Conservation (phyloP, 805 yeast genomes). For the Candida tammaniensis region DNA sequence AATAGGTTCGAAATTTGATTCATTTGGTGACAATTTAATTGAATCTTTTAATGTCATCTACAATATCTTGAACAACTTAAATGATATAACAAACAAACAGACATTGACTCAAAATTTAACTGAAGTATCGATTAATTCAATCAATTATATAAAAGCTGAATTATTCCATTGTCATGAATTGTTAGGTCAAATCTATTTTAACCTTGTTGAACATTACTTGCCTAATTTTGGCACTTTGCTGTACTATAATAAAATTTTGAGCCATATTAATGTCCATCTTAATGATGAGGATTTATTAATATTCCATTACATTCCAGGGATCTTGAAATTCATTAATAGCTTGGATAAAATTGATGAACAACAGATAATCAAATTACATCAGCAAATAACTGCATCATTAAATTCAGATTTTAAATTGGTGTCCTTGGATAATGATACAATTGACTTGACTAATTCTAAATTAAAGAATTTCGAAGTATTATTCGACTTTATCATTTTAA, state of each 20-base stretch:
- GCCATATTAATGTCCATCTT: constrained; percentile 43
- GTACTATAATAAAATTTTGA: constrained; percentile 39
- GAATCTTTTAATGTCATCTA: constrained; percentile 60
- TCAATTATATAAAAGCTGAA: constrained; percentile 60
- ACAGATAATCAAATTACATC: constrained; percentile 31
- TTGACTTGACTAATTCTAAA: constrained; percentile 32
- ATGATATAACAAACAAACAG: constrained; percentile 44
- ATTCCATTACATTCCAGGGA: constrained; percentile 61
- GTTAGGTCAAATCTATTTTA: constrained; percentile 62
- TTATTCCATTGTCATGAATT: constrained; percentile 67
- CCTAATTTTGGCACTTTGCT: constrained; percentile 26
- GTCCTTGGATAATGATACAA: constrained; percentile 11
- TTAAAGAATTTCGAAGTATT: constrained; percentile 41
- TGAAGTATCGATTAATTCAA: constrained; percentile 35
- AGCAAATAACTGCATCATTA: constrained; percentile 32
- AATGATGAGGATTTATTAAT: constrained; percentile 62
- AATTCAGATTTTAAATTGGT: constrained; percentile 23
- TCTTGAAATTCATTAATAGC: constrained; percentile 44
- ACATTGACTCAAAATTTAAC: constrained; percentile 52
- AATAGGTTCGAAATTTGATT: constrained; percentile 14
- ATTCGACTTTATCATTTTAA: constrained; percentile 47
- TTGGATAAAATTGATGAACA: constrained; percentile 27
- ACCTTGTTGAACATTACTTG: constrained; percentile 41
- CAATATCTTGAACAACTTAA: constrained; percentile 50
- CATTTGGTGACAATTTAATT: constrained; percentile 40